Evolutionary conservation across 2,329 filamentous ascomycete species (phyloP).

Genomic region (Penicillium polonicum): DNA sequence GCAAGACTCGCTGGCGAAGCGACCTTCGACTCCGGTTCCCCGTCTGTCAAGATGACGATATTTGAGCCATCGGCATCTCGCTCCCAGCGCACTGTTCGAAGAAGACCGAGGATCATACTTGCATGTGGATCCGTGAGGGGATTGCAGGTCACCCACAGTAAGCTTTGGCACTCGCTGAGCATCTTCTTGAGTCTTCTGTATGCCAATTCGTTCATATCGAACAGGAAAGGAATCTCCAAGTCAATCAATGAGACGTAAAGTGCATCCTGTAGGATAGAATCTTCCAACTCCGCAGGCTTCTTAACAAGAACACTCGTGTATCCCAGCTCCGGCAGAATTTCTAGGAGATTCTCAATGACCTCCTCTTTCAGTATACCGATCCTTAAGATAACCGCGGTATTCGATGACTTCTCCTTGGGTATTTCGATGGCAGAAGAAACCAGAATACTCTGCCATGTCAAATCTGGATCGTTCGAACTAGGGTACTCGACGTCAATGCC

Average conservation of each 20-base stretch:
- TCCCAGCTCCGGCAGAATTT: not conserved
- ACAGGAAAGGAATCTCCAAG: slow-evolving; percentile 10
- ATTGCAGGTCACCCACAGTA: slow-evolving; percentile 19
- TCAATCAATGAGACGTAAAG: slow-evolving; percentile 19
- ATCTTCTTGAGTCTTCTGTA: slow-evolving; percentile 8
- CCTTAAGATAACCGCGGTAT: slow-evolving; percentile 11
- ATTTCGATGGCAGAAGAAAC: slow-evolving; percentile 16
- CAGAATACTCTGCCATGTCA: slow-evolving; percentile 25
- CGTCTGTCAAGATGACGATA: slow-evolving; percentile 13
- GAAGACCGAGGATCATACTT: slow-evolving; percentile 18
- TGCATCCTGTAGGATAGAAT: not conserved
- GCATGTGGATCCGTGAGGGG: slow-evolving; percentile 1
- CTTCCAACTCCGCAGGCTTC: not conserved
- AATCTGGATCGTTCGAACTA: slow-evolving; percentile 12
- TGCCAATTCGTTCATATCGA: not conserved
- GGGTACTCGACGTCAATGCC: slow-evolving; percentile 24
- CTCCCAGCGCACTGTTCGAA: slow-evolving; percentile 24
- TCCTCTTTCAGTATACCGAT: not conserved
- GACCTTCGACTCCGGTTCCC: not conserved
- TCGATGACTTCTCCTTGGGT: not conserved
- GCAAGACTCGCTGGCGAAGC: not conserved
- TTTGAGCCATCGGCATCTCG: slow-evolving; percentile 20
- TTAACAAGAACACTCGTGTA: not conserved
- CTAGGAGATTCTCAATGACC: not conserved
- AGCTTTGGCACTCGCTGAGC: slow-evolving; percentile 8